phyloP scores from a whole-genome alignment of 352 stramenopile genomes.

The Globisporangium alternatum region DNA sequence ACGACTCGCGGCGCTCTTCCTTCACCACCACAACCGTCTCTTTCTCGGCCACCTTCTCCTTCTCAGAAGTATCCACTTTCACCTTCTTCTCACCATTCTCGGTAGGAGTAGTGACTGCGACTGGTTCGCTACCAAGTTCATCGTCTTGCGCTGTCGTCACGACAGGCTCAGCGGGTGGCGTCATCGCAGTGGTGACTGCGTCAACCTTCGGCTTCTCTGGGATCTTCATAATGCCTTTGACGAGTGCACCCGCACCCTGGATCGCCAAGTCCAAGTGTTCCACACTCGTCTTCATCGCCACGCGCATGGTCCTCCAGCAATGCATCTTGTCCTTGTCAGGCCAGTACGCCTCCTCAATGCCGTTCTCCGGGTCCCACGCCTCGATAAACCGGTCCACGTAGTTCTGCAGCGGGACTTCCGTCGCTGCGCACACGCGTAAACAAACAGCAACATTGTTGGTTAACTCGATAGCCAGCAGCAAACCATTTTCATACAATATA shows the following conservation, averaged over 20 bases:
- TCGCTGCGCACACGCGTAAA: conserved; percentile 30
- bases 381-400: conserved; percentile 91
- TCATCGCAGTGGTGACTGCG: background rate
- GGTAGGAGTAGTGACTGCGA: background rate
- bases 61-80: background rate
- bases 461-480: background rate
- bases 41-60: background rate
- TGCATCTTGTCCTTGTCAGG: conserved; percentile 92
- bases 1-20: conserved; percentile 4
- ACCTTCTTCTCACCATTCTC: conserved; percentile 3
- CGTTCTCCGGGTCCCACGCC: conserved; percentile 93
- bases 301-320: conserved; percentile 83
- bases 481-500: background rate
- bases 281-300: conserved; percentile 72
- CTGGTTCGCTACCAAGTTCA: background rate
- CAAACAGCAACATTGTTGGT: background rate
- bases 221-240: conserved; percentile 69
- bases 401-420: conserved; percentile 55
- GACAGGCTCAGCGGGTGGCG: background rate
- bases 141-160: background rate
- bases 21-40: background rate
- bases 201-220: conserved; percentile 16
- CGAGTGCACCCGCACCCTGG: conserved; percentile 54
- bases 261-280: conserved; percentile 67
- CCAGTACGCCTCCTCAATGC: conserved; percentile 95